Evolutionary conservation across 768 basidiomycete genomes (phyloP).

Genomic region (Pleurotus cornucopiae): DNA sequence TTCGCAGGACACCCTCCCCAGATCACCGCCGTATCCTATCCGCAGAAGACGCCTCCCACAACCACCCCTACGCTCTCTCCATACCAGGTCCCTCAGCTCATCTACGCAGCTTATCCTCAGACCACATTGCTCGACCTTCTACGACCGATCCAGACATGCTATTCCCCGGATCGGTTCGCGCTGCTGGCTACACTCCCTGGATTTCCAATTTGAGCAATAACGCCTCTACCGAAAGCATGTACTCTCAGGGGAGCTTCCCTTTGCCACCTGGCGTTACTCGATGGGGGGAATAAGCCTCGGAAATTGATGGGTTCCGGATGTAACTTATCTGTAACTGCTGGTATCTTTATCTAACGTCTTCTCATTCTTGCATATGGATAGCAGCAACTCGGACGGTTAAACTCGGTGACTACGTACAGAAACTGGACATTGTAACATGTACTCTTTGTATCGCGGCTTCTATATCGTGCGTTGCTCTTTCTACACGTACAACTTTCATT

Average conservation of each 20-base stretch:
- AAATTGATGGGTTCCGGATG: no score
- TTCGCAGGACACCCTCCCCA: conserved; percentile 7
- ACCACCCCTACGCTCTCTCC: conserved; percentile 5
- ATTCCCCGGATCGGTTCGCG: conserved; percentile 33
- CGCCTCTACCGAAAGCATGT: conserved; percentile 1
- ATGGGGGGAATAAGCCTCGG: no score
- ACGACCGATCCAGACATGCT: conserved; percentile 24
- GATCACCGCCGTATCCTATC: conserved; percentile 12
- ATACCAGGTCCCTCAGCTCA: conserved; percentile 20
- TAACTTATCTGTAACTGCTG: no score
- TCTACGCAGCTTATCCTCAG: conserved; percentile 1
- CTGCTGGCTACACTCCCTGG: conserved; percentile 22
- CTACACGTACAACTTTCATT: neutral
- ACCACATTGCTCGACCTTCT: conserved; percentile 9
- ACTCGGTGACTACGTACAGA: no score
- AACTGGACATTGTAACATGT: no score
- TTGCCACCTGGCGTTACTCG: neutral
- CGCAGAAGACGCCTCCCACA: conserved; percentile 12
- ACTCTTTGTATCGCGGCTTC: no score
- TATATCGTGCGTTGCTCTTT: no score
- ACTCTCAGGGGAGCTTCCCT: conserved; percentile 4
- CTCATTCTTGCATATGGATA: no score
- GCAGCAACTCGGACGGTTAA: no score
- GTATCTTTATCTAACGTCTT: neutral
- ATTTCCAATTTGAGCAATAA: neutral